Base-by-base conservation (phyloP, 1,139 yeast genomes). In the Magnusiomyces sp. region DNA sequence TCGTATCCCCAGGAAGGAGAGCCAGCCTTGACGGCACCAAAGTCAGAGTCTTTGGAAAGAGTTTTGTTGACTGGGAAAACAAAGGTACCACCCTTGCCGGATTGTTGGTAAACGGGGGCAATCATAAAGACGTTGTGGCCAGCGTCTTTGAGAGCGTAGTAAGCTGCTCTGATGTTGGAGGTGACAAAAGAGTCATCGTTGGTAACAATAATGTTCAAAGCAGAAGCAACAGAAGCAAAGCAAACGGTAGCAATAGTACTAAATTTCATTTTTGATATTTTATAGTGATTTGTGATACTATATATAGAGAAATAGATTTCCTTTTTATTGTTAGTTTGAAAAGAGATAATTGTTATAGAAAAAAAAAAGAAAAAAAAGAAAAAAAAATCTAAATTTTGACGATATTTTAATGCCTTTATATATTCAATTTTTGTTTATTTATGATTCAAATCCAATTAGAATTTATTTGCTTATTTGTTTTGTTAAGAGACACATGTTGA, bases 151-250 rank as follows among this genome's bases (percentile, higher is more conserved):
- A 79, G 71, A 53, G 71, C 76, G 58, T 73, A 68, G 72, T 78
- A 79, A 41, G 79, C 65, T 39, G 83, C 81, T 66, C 83, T 75
- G 62, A 79, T 75, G 64, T 77, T 77, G 53, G 82, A 77, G 33
- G 82, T 67, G 23, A 73, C 74, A 78, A 78, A 79, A 38, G 79
- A 74, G 60, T 79, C 84, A 64, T 79, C 84, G 60, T 79, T 78
- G 57, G 82, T 73, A 54, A 79, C 68, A 52, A 79, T 64, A 58
- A 79, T 77, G 66, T 44, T 44, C 13, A 44, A 40, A 14, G 47
- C 47, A 20, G 20, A 16, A 31, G 41, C 47, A 9, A 42, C 16
- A 39, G 40, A 19, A 5, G 42, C 16, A n/a, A 16, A 11, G 11
- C 40, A 16, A 38, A 29, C 10, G 9, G 27, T 11, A 11, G 39